Percentiles rank a stretch among this genome's conserved stretches.
These are phyloP conservation scores for Russula lepida DNA, from an alignment of 768 basidiomycete species.

Conservation along the genomic window DNA sequence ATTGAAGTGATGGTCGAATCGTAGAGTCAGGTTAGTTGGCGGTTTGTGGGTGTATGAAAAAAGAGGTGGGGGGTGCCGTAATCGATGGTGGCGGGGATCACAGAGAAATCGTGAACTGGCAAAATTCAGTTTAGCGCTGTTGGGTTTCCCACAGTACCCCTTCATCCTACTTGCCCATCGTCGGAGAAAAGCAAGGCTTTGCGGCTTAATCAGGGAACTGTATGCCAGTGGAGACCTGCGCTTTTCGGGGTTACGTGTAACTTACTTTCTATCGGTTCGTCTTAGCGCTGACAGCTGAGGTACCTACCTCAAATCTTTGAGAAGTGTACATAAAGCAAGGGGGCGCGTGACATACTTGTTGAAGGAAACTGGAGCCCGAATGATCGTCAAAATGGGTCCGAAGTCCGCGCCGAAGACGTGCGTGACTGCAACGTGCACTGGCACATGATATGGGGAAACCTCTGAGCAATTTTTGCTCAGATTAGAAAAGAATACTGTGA, in stretches of 20 bases:
- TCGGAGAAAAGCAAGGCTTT: neutral
- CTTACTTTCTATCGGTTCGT: neutral
- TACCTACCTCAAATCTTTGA: neutral
- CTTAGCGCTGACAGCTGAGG: neutral
- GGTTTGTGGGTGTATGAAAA: neutral
- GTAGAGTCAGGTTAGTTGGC: neutral
- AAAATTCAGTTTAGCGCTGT: neutral
- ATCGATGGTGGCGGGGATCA: neutral
- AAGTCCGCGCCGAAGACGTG: neutral
- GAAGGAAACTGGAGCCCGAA: neutral
- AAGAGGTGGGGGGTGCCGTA: neutral
- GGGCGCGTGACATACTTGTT: neutral
- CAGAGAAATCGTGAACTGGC: neutral
- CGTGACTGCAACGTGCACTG: neutral
- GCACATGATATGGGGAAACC: neutral
- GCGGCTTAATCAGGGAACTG: neutral
- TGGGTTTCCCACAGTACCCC: neutral
- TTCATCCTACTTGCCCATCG: neutral
- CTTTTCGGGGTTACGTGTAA: neutral
- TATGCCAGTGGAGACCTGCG: neutral
- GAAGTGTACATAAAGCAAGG: neutral
- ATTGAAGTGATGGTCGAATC: neutral
- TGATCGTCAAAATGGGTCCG: neutral
- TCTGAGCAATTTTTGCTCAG: neutral
- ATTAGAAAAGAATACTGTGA: neutral